phyloP scores from a whole-genome alignment of 257 asterid species.

The Solanum piurae region DNA sequence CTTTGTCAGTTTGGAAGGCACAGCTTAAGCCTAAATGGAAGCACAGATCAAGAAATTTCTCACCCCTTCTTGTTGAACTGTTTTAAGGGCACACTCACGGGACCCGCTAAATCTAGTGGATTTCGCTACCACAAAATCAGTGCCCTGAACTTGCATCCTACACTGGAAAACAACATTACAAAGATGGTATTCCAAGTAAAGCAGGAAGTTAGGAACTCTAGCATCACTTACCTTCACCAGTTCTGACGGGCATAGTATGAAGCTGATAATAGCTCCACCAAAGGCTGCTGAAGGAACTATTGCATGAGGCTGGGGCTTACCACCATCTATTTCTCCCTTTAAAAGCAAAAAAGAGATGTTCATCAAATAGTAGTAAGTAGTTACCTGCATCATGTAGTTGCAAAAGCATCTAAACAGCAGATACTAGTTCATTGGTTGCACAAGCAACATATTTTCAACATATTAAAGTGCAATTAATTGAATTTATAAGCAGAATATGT shows the following conservation, averaged over 20 bases:
- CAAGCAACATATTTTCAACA: background rate
- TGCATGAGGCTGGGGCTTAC: slow-evolving; percentile 59
- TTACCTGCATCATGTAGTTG: background rate
- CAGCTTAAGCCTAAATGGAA: background rate
- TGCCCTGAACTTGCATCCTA: slow-evolving; percentile 97
- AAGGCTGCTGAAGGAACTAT: slow-evolving; percentile 68
- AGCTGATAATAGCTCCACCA: slow-evolving; percentile 81
- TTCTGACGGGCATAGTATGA: slow-evolving; percentile 79
- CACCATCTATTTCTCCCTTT: slow-evolving; percentile 49
- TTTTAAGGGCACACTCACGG: slow-evolving; percentile 72
- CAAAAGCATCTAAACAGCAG: background rate
- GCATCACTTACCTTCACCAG: slow-evolving; percentile 60
- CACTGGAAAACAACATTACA: slow-evolving; percentile 61
- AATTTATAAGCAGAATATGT: background rate
- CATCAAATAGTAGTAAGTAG: background rate
- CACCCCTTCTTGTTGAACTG: slow-evolving; percentile 75
- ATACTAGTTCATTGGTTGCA: background rate
- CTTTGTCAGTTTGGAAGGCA: slow-evolving; percentile 27
- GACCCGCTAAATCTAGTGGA: slow-evolving; percentile 58
- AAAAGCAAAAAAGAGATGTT: slow-evolving; percentile 7
- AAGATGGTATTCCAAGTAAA: background rate
- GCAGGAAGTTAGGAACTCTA: background rate
- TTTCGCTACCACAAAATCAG: slow-evolving; percentile 38
- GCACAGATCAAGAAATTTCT: slow-evolving; percentile 19
- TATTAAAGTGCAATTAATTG: background rate